These are phyloP conservation scores for Quercus mongolica DNA, from an alignment of 306 rosid species.

Conservation along the genomic window DNA sequence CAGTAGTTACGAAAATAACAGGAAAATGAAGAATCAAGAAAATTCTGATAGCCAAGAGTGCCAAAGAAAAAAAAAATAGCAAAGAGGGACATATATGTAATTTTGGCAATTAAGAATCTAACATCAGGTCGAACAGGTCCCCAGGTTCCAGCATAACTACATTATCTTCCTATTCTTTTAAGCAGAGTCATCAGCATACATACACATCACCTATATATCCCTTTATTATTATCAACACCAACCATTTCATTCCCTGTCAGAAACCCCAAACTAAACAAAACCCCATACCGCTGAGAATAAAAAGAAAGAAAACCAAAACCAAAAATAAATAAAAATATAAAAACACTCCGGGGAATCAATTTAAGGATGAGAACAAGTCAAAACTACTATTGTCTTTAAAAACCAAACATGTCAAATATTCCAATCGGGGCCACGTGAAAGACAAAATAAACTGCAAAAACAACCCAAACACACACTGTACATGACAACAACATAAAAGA, in stretches of 20 bases:
- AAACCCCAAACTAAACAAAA: neutral
- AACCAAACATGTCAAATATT: neutral
- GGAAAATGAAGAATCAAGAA: neutral
- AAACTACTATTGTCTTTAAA: neutral
- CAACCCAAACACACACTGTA: neutral
- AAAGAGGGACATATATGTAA: conserved; percentile 39
- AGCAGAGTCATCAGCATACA: neutral
- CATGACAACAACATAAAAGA: neutral
- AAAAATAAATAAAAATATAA: neutral
- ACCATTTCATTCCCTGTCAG: neutral
- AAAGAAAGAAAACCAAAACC: neutral
- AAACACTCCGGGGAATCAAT: neutral
- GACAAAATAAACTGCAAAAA: conserved; percentile 1
- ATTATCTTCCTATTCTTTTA: neutral
- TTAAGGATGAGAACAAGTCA: conserved; percentile 1
- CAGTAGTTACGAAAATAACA: neutral
- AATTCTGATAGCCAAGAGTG: neutral
- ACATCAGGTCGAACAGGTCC: conserved; percentile 5
- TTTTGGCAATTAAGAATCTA: conserved; percentile 12
- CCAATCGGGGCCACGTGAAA: neutral
- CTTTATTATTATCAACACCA: conserved; percentile 17
- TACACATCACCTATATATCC: neutral
- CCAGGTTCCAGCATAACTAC: conserved; percentile 15
- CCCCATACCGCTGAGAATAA: neutral
- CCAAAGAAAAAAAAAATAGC: neutral